Conservation (phyloP, 768 basidiomycete species). For the Ramaria rubella region DNA sequence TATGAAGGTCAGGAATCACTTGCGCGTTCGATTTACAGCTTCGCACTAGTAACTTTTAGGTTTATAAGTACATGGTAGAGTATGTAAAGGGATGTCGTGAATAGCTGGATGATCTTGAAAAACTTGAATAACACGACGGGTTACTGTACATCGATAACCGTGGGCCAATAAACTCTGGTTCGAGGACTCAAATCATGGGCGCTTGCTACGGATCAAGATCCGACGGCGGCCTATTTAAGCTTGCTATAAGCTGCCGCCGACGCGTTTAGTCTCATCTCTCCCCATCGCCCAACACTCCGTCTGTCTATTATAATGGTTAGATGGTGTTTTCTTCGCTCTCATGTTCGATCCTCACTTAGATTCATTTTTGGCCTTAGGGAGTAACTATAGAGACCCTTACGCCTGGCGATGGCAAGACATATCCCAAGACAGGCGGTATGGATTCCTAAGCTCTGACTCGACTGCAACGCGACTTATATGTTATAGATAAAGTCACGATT, state of each 20-base stretch:
- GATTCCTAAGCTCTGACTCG: conserved; percentile 23
- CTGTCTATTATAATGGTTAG: neutral
- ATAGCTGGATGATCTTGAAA: neutral
- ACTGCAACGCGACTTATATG: conserved; percentile 4
- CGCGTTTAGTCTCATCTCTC: neutral
- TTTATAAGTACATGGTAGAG: neutral
- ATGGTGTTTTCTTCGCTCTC: neutral
- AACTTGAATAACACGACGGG: neutral
- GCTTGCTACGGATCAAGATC: conserved; percentile 6
- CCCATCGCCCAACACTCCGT: neutral
- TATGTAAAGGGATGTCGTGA: neutral
- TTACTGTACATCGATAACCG: conserved; percentile 3
- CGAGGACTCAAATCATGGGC: neutral
- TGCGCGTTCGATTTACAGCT: neutral
- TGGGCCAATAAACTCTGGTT: conserved; percentile 1
- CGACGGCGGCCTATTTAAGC: neutral
- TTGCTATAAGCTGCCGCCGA: neutral
- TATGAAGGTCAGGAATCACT: neutral
- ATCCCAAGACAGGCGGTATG: conserved; percentile 66
- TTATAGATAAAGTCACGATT: conserved; percentile 59
- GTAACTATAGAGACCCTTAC: conserved; percentile 54
- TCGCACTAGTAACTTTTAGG: neutral
- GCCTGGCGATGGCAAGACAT: conserved; percentile 57
- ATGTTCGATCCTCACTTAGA: neutral
- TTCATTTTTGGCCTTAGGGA: conserved; percentile 40